Conservation (phyloP, 139 green algal species). For the Auxenochlorella pyrenoidosa region DNA sequence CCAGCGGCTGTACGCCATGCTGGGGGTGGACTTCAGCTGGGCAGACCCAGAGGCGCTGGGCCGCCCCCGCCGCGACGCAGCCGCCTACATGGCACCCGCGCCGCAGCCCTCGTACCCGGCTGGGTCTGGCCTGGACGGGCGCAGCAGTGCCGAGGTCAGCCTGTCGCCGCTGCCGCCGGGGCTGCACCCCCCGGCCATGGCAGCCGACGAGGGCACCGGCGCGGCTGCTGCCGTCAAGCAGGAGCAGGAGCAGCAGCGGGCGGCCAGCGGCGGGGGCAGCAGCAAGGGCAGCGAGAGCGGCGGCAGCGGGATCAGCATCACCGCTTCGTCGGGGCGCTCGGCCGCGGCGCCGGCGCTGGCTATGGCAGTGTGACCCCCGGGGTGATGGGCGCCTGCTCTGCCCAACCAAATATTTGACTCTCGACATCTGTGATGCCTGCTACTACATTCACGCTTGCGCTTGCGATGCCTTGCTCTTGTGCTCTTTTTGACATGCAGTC, state of each 20-base stretch:
- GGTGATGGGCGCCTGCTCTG: too few relatives aligned
- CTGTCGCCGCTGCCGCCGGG: background rate
- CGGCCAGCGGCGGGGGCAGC: background rate
- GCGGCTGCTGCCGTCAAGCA: background rate
- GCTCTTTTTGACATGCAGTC: too few relatives aligned
- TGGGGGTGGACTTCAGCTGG: conserved; percentile 54
- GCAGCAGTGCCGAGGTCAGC: background rate
- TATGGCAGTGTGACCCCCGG: background rate
- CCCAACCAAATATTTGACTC: too few relatives aligned
- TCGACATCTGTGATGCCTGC: too few relatives aligned
- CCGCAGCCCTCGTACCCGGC: too few relatives aligned
- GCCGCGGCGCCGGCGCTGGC: background rate
- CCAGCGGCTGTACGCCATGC: conserved; percentile 40
- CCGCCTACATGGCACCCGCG: background rate
- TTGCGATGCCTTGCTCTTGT: too few relatives aligned
- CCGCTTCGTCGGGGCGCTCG: background rate
- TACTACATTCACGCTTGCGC: too few relatives aligned
- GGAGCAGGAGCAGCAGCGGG: background rate
- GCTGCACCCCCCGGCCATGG: too few relatives aligned
- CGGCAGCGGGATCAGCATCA: background rate
- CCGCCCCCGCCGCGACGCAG: background rate
- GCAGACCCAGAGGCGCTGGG: background rate
- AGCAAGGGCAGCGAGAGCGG: background rate
- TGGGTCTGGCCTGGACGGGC: background rate
- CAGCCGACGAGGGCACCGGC: background rate